Conservation (phyloP, 129 eudicot species). For the Escallonia herrerae region DNA sequence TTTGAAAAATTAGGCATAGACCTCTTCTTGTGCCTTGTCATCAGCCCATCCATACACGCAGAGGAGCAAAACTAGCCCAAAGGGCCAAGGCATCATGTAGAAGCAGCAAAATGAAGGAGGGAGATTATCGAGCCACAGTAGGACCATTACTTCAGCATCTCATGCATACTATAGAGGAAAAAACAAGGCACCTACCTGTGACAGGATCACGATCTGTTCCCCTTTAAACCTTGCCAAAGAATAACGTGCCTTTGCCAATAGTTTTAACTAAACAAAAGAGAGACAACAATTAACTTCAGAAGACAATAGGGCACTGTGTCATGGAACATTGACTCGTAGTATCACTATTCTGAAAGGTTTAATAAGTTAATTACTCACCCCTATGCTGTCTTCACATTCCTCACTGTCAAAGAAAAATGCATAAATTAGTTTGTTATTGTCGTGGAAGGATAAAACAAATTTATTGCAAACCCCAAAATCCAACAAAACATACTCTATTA, state of each 20-base stretch:
- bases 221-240: constrained; percentile 83
- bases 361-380: constrained; percentile 39
- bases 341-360: not conserved
- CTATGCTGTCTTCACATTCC: constrained; percentile 86
- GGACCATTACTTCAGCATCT: not conserved
- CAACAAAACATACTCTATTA: constrained; percentile 62
- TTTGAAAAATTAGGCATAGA: too few species aligned
- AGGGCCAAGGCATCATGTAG: not conserved
- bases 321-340: not conserved
- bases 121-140: too few species aligned
- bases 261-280: constrained; percentile 45
- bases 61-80: not conserved
- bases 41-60: not conserved
- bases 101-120: not conserved
- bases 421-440: constrained; percentile 8
- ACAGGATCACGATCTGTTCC: constrained; percentile 85
- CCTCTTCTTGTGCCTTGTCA: not conserved
- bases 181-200: constrained; percentile 52
- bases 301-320: not conserved
- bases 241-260: constrained; percentile 87
- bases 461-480: not conserved
- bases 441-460: constrained; percentile 3
- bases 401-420: constrained; percentile 42
- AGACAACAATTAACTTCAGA: constrained; percentile 10
- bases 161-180: not conserved